Percentiles rank a stretch among this genome's conserved stretches.
Conservation (phyloP, 140 eudicot genomes). For the Cichorium intybus region DNA sequence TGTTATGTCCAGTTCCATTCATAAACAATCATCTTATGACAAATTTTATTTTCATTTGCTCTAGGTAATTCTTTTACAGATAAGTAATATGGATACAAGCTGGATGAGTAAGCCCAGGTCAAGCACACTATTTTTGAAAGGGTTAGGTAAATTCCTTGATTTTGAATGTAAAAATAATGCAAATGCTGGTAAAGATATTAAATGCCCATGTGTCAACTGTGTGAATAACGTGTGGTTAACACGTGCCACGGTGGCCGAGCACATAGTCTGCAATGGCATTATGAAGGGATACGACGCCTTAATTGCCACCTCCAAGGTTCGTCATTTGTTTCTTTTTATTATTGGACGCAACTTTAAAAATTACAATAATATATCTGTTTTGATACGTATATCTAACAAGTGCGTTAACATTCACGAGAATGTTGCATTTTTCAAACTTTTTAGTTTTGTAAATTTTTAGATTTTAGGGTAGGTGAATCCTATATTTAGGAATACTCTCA, state of each 20-base stretch:
- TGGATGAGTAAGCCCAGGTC: constrained; percentile 3
- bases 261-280: constrained; percentile 4
- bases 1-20: too few relatives aligned
- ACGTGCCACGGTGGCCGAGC: neutral
- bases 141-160: constrained; percentile 10
- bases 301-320: neutral
- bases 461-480: too few relatives aligned
- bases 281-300: neutral
- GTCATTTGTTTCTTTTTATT: neutral
- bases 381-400: too few relatives aligned
- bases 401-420: too few relatives aligned
- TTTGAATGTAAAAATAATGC: constrained; percentile 1
- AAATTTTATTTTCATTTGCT: neutral
- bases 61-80: neutral
- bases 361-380: too few relatives aligned
- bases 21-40: neutral
- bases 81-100: neutral
- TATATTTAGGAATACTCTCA: too few relatives aligned
- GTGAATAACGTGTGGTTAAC: constrained; percentile 1
- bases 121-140: constrained; percentile 6
- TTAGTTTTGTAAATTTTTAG: too few relatives aligned
- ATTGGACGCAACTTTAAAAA: neutral
- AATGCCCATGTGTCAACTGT: neutral
- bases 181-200: constrained; percentile 4
- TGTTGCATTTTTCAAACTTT: too few relatives aligned